Evolutionary conservation across 257 asterid species (phyloP).

Genomic region (Mentha longifolia): DNA sequence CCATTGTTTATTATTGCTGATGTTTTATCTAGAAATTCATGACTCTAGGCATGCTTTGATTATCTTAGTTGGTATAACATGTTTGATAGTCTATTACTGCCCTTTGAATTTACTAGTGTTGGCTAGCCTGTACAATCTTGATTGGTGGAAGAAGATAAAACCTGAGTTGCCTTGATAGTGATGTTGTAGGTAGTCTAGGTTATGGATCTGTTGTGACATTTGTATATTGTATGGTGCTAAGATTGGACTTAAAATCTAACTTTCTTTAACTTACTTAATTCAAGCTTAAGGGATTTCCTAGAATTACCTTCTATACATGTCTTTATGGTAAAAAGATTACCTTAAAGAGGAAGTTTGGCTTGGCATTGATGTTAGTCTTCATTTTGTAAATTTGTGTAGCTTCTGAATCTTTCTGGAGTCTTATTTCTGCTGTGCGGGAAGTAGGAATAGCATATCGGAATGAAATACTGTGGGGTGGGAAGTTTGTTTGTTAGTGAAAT

Average conservation of each 20-base stretch:
- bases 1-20: not conserved
- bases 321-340: not conserved
- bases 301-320: not conserved
- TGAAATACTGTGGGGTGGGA: not conserved
- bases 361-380: not conserved
- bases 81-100: not conserved
- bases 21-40: not conserved
- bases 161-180: not conserved
- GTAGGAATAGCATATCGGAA: no score
- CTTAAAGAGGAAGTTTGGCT: not conserved
- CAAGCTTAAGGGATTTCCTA: not conserved
- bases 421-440: not conserved
- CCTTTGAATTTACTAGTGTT: not conserved
- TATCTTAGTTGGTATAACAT: not conserved
- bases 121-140: not conserved
- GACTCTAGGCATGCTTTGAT: not conserved
- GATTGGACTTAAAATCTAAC: not conserved
- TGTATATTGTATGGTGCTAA: no score
- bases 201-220: not conserved
- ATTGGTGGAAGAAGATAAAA: not conserved
- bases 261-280: not conserved
- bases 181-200: not conserved
- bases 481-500: not conserved
- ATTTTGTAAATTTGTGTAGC: not conserved
- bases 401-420: not conserved